Evolutionary conservation across 495 filamentous ascomycete species (phyloP).

Genomic region (Filosporella fistucella): DNA sequence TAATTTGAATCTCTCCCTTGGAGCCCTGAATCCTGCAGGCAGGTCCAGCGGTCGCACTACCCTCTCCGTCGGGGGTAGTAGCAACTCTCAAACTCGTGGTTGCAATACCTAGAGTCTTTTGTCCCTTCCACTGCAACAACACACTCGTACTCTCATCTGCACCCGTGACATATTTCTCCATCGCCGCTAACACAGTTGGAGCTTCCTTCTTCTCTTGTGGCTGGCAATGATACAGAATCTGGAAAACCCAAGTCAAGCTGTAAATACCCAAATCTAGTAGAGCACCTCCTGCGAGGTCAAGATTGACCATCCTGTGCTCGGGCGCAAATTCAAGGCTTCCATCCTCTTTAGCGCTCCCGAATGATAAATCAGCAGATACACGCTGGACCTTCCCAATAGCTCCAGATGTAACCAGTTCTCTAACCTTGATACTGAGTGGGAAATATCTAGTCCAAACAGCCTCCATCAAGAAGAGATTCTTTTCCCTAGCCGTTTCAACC

Average conservation of each 20-base stretch:
- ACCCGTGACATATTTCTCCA: constrained; percentile 78
- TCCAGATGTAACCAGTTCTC: constrained; percentile 55
- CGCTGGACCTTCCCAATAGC: constrained; percentile 71
- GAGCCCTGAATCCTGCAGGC: constrained; percentile 80
- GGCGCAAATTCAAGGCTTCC: constrained; percentile 40
- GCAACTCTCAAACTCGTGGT: constrained; percentile 67
- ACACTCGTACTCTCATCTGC: constrained; percentile 81
- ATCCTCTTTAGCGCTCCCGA: constrained; percentile 31
- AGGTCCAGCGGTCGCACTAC: constrained; percentile 59
- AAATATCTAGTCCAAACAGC: constrained; percentile 95
- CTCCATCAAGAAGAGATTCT: constrained; percentile 93
- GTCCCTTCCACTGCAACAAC: constrained; percentile 68
- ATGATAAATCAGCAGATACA: constrained; percentile 65
- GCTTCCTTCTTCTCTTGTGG: constrained; percentile 40
- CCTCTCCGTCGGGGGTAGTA: constrained; percentile 43
- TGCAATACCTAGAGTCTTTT: constrained; percentile 69
- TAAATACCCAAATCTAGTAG: constrained; percentile 86
- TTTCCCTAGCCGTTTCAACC: constrained; percentile 65
- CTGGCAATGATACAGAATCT: constrained; percentile 64
- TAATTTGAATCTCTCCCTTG: constrained; percentile 81
- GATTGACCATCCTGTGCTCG: constrained; percentile 78
- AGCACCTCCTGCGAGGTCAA: constrained; percentile 79
- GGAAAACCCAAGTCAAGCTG: constrained; percentile 89
- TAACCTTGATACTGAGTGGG: constrained; percentile 65
- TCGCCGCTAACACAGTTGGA: constrained; percentile 43